Evolutionary conservation across 2,329 filamentous ascomycete genomes (phyloP), one percentile per base, ranked within the genome.

Genomic region (Alternaria gaisen): DNA sequence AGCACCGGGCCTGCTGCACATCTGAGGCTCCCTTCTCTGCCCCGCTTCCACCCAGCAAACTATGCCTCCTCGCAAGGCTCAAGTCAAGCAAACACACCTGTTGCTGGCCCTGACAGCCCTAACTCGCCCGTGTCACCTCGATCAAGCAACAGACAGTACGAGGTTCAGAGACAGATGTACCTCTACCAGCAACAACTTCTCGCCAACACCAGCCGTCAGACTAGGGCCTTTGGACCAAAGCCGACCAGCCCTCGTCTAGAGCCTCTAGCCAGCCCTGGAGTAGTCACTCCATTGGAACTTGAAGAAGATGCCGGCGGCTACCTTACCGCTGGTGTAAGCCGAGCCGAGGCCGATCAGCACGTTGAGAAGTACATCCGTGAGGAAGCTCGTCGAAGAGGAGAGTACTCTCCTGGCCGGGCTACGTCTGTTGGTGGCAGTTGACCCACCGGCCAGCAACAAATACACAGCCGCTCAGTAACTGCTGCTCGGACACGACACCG

Each of bases 21-120:
- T 26, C 73, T 84, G 36, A 80, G 81, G 56, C 73, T 85, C 14
- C 82, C 83, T n/a, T 80, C 80, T 1, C 76, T 85, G 41, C 83
- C 83, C 44, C 80, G 82, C 59, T 85, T 84, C 76, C 83, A 85
- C 61, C 83, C 83, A 7, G 82, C 83, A 63, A 84, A 85, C 72
- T 85, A 81, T 68, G 79, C 81, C 10, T 73, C 73, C 0, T 80
- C 79, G 36, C 67, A 77, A 47, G 71, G 73, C 46, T 77, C 77
- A 14, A 83, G 79, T 53, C 59, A 69, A 12, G 71, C 73, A 52
- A 74, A 64, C 36, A 79, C 80, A 3, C 77, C 80, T 16, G 64
- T 75, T 62, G 78, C 78, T 10, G 77, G 74, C 34, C 69, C 75
- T 28, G 77, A 74, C 65, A 80, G 79, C 44, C 80, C 80, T 8